A percentile compares a stretch with the other conserved stretches of the same genome.
Conservation (phyloP, 2,329 filamentous ascomycete species). For the Colletotrichum cereale region DNA sequence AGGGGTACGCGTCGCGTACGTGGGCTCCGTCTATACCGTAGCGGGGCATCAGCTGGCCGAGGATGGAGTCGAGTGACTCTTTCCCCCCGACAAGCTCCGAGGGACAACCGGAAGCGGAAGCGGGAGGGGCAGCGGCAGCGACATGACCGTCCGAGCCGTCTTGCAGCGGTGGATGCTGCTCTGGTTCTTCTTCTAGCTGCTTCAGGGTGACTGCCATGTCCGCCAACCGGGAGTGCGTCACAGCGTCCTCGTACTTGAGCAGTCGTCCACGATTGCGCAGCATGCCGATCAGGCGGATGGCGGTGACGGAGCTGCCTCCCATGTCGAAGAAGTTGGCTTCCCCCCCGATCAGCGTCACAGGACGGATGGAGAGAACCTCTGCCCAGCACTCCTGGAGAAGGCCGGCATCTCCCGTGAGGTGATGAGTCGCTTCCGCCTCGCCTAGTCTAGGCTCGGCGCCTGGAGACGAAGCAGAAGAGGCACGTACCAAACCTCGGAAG, state of each 20-base stretch:
- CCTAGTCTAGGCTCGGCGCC: no score
- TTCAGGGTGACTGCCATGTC: neutral
- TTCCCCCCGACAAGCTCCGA: neutral
- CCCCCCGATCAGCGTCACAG: constrained; percentile 1
- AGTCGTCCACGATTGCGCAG: neutral
- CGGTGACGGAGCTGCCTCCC: constrained; percentile 17
- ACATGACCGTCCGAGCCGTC: neutral
- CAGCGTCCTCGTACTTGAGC: neutral
- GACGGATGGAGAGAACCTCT: neutral
- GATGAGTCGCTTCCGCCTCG: neutral
- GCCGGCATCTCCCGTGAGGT: neutral
- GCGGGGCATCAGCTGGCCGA: neutral
- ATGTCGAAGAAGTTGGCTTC: constrained; percentile 12
- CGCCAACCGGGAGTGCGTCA: neutral
- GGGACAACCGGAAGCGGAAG: neutral
- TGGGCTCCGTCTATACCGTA: neutral
- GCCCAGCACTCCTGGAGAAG: neutral
- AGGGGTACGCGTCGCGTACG: constrained; percentile 52
- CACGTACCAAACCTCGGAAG: neutral
- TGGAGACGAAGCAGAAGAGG: no score
- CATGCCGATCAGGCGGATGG: constrained; percentile 4
- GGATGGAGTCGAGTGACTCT: neutral
- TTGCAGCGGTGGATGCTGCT: neutral
- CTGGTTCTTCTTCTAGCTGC: neutral
- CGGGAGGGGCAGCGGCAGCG: no score